These are phyloP conservation scores for Hura crepitans DNA, from an alignment of 441 rosid genomes.

Conservation along the genomic window DNA sequence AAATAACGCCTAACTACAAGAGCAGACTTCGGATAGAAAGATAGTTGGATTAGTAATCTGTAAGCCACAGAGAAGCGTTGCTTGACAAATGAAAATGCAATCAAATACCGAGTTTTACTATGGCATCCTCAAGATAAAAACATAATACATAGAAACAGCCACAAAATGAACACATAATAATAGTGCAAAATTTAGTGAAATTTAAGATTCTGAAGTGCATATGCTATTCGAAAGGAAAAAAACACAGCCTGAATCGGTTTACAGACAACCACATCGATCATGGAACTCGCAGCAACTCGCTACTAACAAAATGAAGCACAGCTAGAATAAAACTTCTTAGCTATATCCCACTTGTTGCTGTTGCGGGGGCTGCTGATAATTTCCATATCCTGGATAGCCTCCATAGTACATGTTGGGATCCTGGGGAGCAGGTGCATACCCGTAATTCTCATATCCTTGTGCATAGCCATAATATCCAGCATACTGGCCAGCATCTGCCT, in stretches of 20 bases:
- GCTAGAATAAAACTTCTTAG: slow-evolving; percentile 22
- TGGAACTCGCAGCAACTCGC: background rate
- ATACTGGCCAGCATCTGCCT: slow-evolving; percentile 55
- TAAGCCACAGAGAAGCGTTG: no score
- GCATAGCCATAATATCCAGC: slow-evolving; percentile 58
- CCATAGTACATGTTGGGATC: slow-evolving; percentile 80
- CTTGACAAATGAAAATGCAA: no score
- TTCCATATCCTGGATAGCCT: slow-evolving; percentile 66
- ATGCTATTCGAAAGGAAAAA: slow-evolving; percentile 18
- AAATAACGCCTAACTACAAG: no score
- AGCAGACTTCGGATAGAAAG: no score
- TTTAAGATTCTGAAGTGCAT: slow-evolving; percentile 24
- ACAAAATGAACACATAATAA: background rate
- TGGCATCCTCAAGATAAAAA: background rate
- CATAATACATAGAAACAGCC: background rate
- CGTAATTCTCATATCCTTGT: slow-evolving; percentile 79
- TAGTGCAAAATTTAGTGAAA: slow-evolving; percentile 17
- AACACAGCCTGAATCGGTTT: slow-evolving; percentile 28
- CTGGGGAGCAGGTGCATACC: slow-evolving; percentile 61
- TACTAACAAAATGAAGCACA: slow-evolving; percentile 1
- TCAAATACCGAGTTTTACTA: no score
- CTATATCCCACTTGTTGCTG: slow-evolving; percentile 60
- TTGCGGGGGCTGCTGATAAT: slow-evolving; percentile 45
- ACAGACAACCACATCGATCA: background rate
- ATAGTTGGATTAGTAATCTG: no score